Evolutionary conservation across 2,329 filamentous ascomycete genomes (phyloP), one percentile per base, ranked within the genome.

Genomic region (Monosporascus sp.): DNA sequence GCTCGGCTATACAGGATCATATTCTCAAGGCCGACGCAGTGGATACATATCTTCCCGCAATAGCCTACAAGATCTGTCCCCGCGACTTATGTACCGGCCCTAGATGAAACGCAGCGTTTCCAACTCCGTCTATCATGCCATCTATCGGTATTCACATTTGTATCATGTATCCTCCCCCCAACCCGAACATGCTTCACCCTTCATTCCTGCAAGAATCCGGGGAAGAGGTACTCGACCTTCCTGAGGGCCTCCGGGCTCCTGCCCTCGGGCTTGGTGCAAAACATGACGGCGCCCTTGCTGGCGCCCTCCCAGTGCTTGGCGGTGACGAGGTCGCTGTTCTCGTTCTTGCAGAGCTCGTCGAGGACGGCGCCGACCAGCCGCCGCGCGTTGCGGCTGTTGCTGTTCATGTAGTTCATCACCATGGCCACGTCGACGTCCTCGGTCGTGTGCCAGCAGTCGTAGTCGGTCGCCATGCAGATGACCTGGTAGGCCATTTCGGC

Each of bases 391-490:
- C 87, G 80, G 50, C 89, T 81, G 73, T 99, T 99, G 61, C 90
- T 88, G 69, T 88, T 87, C 94, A 99, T 99, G 73, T 96, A 90
- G 56, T 85, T 88, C 85, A 96, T 90, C 52, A 99, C 94, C 89
- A 97, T 96, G 72, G 92, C 89, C 22, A 99, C 94, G 57, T 91
- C 92, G 57, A 99, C 94, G 60, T 89, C 89, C 54, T 85, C 88
- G 48, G 81, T 82, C 20, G 82, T 85, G 68, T 92, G 88, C 94
- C 94, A 99, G 83, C 93, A 97, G 77, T 99, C 94, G 72, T 99
- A 99, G 77, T 99, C 94, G 27, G 94, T 99, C 36, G 90, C 90
- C 94, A 99, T 99, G 79, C 93, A 96, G 67, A 99, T 96, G 83
- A 97, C 95, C 77, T 96, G 91, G 74, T 97, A 97, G 37, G 88